These are phyloP conservation scores for Fusarium hostae DNA, from an alignment of 2,329 filamentous ascomycete species.

Conservation along the genomic window DNA sequence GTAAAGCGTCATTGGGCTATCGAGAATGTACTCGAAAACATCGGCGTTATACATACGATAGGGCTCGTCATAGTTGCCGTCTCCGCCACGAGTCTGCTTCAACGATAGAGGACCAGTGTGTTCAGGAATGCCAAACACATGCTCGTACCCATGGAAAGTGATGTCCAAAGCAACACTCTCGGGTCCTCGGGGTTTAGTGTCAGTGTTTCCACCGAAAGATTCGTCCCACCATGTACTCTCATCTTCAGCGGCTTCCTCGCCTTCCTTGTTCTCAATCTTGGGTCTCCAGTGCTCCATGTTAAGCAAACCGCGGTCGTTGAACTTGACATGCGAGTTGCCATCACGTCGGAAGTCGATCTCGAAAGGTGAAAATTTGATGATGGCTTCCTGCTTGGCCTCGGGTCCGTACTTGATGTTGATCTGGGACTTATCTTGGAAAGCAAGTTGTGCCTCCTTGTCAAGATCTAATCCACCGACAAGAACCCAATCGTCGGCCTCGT, in stretches of 20 bases:
- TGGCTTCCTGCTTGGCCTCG: constrained; percentile 78
- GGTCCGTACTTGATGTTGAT: constrained; percentile 85
- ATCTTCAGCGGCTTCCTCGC: constrained; percentile 71
- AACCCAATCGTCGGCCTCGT: constrained; percentile 87
- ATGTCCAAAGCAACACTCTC: constrained; percentile 94
- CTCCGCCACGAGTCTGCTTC: constrained; percentile 88
- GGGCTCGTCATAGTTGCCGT: constrained; percentile 86
- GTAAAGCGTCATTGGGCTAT: constrained; percentile 98
- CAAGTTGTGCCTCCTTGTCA: constrained; percentile 77
- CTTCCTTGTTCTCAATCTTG: constrained; percentile 76
- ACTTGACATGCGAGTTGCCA: constrained; percentile 81
- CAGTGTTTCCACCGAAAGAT: constrained; percentile 92
- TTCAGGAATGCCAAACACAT: constrained; percentile 94
- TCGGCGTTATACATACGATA: constrained; percentile 97
- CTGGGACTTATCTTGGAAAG: constrained; percentile 71
- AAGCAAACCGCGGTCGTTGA: constrained; percentile 90
- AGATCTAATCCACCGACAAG: constrained; percentile 83
- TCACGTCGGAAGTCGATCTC: constrained; percentile 87
- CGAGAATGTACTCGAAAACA: constrained; percentile 96
- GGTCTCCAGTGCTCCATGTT: constrained; percentile 97
- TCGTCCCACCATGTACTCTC: constrained; percentile 99
- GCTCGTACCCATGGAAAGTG: constrained; percentile 88
- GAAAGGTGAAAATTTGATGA: constrained; percentile 87
- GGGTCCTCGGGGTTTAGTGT: constrained; percentile 92
- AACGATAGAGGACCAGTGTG: constrained; percentile 90